Percentiles rank a stretch among this genome's conserved stretches.
phyloP scores from a whole-genome alignment of 768 basidiomycete species.

The Lactarius quietus region DNA sequence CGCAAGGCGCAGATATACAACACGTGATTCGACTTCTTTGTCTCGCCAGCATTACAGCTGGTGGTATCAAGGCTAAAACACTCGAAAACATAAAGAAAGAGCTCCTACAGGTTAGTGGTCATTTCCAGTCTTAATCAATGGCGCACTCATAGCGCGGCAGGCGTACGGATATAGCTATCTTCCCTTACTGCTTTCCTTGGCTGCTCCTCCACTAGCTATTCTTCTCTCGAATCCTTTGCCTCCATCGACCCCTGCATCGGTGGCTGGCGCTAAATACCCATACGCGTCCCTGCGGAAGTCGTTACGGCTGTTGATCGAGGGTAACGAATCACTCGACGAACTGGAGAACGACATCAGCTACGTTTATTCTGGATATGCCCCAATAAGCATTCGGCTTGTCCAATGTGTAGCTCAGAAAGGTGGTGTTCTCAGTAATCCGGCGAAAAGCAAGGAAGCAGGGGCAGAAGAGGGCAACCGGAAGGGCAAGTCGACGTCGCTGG shows the following conservation, averaged over 20 bases:
- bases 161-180: constrained; percentile 74
- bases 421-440: constrained; percentile 78
- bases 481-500: constrained; percentile 37
- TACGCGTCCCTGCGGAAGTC: constrained; percentile 74
- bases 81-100: constrained; percentile 91
- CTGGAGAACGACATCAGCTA: constrained; percentile 94
- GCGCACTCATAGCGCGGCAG: constrained; percentile 39
- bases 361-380: constrained; percentile 96
- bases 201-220: constrained; percentile 62
- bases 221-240: constrained; percentile 68
- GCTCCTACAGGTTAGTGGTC: constrained; percentile 63
- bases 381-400: constrained; percentile 85
- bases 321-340: constrained; percentile 72
- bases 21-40: constrained; percentile 77
- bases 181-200: constrained; percentile 62
- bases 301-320: constrained; percentile 89
- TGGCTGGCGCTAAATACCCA: constrained; percentile 57
- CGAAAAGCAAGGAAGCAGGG: constrained; percentile 52
- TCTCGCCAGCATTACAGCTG: constrained; percentile 77
- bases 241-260: constrained; percentile 40
- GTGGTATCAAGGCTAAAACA: constrained; percentile 82
- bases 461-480: constrained; percentile 38
- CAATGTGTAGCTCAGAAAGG: constrained; percentile 93
- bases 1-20: constrained; percentile 80
- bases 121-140: neutral